These are phyloP conservation scores for Melaleuca quinquenervia DNA, from an alignment of 345 rosid genomes.

Conservation along the genomic window DNA sequence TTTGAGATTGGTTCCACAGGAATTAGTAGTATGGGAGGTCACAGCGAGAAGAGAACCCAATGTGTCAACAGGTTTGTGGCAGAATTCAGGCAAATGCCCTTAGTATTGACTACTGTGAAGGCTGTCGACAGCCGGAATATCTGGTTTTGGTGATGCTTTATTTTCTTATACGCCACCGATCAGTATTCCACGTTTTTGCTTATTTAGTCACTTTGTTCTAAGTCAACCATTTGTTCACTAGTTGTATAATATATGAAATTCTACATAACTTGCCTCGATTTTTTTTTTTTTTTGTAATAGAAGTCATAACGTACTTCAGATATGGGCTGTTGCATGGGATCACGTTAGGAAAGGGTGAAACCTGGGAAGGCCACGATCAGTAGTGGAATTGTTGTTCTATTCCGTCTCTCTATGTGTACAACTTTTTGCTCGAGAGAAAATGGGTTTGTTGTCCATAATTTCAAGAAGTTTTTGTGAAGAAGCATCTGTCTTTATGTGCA, in stretches of 20 bases:
- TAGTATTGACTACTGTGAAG: slow-evolving; percentile 60
- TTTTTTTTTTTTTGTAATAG: neutral
- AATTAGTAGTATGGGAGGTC: slow-evolving; percentile 93
- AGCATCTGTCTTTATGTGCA: neutral
- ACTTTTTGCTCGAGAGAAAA: neutral
- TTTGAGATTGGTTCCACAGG: slow-evolving; percentile 93
- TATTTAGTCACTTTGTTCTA: neutral
- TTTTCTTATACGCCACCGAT: neutral
- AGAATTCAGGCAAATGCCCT: slow-evolving; percentile 81
- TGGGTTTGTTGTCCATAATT: neutral
- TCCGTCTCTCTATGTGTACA: neutral
- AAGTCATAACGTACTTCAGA: neutral
- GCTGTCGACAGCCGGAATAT: slow-evolving; percentile 54
- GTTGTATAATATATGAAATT: neutral
- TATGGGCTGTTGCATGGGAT: neutral
- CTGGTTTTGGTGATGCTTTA: slow-evolving; percentile 76
- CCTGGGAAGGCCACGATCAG: neutral
- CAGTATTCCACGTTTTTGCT: neutral
- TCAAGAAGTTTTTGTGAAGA: neutral
- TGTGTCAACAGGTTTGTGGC: slow-evolving; percentile 73
- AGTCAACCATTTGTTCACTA: neutral
- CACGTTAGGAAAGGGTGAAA: neutral
- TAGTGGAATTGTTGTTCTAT: neutral
- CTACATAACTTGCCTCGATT: neutral
- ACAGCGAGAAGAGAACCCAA: slow-evolving; percentile 54